Evolutionary conservation across 169 alveolate species (phyloP).

Genomic region (Amoebophrya sp.): DNA sequence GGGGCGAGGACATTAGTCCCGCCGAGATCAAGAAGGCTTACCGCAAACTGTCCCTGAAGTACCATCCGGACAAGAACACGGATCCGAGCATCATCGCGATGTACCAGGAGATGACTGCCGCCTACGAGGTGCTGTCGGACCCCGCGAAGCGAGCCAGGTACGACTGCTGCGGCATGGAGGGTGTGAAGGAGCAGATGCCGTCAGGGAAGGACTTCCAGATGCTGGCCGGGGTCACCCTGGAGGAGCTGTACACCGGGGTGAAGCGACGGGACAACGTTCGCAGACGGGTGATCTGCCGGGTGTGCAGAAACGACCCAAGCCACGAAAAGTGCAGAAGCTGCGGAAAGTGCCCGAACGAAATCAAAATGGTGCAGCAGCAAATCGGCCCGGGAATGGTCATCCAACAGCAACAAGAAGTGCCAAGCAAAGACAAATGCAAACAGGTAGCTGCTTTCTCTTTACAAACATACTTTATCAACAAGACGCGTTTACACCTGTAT

Average conservation of each 20-base stretch:
- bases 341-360: constrained; percentile 5
- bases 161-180: constrained; percentile 2
- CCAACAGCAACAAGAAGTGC: constrained; percentile 19
- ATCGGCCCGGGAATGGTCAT: constrained; percentile 16
- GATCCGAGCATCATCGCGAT: neutral
- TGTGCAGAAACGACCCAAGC: constrained; percentile 9
- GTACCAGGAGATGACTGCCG: neutral
- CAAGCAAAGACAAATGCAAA: constrained; percentile 3
- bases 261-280: neutral
- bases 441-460: neutral
- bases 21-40: constrained; percentile 32
- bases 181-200: neutral
- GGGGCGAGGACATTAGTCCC: neutral
- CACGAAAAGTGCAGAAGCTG: neutral
- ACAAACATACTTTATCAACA: too few species aligned
- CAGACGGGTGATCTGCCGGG: constrained; percentile 5
- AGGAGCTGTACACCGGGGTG: constrained; percentile 8
- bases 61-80: constrained; percentile 53
- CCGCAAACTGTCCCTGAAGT: constrained; percentile 35
- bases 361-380: constrained; percentile 20
- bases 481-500: too few species aligned
- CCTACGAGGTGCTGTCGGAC: neutral
- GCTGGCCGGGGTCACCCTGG: neutral
- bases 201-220: neutral
- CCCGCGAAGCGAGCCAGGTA: neutral